Evolutionary conservation across 2,329 filamentous ascomycete species (phyloP).

Genomic region (Drechslerella dactyloides): DNA sequence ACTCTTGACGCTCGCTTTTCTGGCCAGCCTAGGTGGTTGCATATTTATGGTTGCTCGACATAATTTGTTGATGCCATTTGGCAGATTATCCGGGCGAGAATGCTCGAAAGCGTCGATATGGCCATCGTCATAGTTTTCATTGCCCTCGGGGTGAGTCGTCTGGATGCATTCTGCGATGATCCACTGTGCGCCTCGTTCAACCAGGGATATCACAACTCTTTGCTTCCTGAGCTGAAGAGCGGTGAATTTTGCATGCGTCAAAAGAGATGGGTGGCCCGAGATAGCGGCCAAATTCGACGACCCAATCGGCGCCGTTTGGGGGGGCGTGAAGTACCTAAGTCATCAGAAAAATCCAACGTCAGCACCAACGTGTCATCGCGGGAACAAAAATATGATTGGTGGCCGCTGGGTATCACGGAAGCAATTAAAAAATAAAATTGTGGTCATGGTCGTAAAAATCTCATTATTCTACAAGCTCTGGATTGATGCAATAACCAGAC

Average conservation of each 20-base stretch:
- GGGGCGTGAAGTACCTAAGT: conserved; percentile 38
- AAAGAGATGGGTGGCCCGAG: conserved; percentile 61
- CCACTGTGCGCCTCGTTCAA: conserved; percentile 61
- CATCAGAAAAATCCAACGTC: conserved; percentile 16
- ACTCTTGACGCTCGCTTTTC: conserved; percentile 55
- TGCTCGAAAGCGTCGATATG: conserved; percentile 58
- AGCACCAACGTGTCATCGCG: conserved; percentile 15
- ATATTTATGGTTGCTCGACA: conserved; percentile 56
- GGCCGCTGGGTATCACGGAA: too few relatives aligned
- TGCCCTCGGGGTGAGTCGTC: conserved; percentile 56
- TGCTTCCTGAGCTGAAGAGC: conserved; percentile 62
- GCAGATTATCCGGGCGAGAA: conserved; percentile 54
- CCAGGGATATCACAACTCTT: conserved; percentile 63
- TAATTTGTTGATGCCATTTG: conserved; percentile 56
- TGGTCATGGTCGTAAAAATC: too few relatives aligned
- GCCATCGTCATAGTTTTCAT: conserved; percentile 56
- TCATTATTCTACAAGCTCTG: too few relatives aligned
- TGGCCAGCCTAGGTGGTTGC: conserved; percentile 56
- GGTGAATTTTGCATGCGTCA: conserved; percentile 62
- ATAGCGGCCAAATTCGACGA: conserved; percentile 53
- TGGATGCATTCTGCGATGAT: conserved; percentile 64
- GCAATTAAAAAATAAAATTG: too few relatives aligned
- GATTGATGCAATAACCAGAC: too few relatives aligned
- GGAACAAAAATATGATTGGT: conserved; percentile 3
- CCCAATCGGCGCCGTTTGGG: conserved; percentile 5